Base-by-base conservation (phyloP, 495 filamentous ascomycete genomes). In the Lasiosphaeria hispida region DNA sequence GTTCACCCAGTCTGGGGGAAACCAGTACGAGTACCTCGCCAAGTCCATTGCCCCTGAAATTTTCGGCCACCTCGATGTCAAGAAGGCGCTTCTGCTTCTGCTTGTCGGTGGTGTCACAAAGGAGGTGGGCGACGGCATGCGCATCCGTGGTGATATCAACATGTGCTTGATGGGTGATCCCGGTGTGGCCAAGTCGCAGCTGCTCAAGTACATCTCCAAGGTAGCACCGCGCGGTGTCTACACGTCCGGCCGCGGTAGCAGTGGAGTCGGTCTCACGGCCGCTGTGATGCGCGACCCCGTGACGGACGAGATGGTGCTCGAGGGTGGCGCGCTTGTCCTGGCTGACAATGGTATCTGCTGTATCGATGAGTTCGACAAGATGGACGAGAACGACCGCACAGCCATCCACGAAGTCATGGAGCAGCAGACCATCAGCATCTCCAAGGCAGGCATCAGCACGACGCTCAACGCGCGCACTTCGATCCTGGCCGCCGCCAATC, bases 371-470 rank as follows among this genome's bases (percentile, higher is more conserved):
- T 98, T 98, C 69, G 94, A 98, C 80, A 98, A 98, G 76, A 98
- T 98, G 94, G 95, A 97, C 69, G 94, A 98, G 69, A 81, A 83
- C 53, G 95, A 97, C 72, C 83, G 94, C 57, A 97, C 94, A 0
- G 95, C 95, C 33, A 97, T 98, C 68, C 94, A 98, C 81, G 94
- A 98, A 85, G 94, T 98, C 34, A 98, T 98, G 94, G 94, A 98
- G 68, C 94, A 98, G 70, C 94, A 98, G 74, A 98, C 94, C 48
- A 98, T 98, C 56, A 96, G 90, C 54, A 97, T 98, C 63, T 96
- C 92, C 62, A 98, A 98, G 78, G 94, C 94, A 14, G 94, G 94
- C 59, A 98, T 98, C 71, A 94, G 85, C 42, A 98, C 94, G 10
- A 92, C 92, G 0, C 83, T 98, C 38, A 98, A 98, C 66, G 94